Evolutionary conservation across 2,329 filamentous ascomycete genomes (phyloP).

Genomic region (Helotiales sp.): DNA sequence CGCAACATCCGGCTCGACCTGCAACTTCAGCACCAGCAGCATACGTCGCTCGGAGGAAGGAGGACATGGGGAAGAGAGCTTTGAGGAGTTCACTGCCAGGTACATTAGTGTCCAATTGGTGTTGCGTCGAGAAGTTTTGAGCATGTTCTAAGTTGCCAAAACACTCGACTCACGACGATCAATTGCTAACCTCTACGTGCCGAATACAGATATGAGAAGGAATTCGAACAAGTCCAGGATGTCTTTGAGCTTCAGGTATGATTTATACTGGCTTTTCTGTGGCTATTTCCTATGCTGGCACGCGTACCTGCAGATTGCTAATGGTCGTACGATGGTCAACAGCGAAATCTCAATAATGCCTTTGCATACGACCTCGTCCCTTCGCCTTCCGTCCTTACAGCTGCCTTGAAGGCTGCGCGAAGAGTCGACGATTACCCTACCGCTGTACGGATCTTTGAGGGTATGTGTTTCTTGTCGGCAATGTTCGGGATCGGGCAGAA

Average conservation of each 20-base stretch:
- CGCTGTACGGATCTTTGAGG: constrained; percentile 97
- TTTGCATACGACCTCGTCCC: constrained; percentile 99
- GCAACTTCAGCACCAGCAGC: constrained; percentile 62
- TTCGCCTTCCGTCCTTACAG: constrained; percentile 84
- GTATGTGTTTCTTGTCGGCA: constrained; percentile 53
- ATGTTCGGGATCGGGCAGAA: neutral
- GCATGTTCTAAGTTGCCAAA: constrained; percentile 25
- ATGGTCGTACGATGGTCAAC: constrained; percentile 30
- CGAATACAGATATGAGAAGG: constrained; percentile 88
- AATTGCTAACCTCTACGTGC: constrained; percentile 41
- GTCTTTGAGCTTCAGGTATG: constrained; percentile 99
- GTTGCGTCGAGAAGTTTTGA: constrained; percentile 17
- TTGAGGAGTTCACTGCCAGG: constrained; percentile 98
- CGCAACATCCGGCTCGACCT: constrained; percentile 49
- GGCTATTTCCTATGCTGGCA: neutral
- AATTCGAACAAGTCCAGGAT: constrained; percentile 96
- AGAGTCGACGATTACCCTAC: constrained; percentile 99
- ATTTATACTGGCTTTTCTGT: constrained; percentile 1
- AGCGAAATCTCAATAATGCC: constrained; percentile 98
- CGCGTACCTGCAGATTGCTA: constrained; percentile 22
- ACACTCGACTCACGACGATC: constrained; percentile 28
- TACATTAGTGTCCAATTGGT: constrained; percentile 48
- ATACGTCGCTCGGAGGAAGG: constrained; percentile 53
- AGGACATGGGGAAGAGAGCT: constrained; percentile 86
- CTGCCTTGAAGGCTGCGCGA: constrained; percentile 89